Evolutionary conservation across 208 protist species (phyloP), one percentile per base, ranked within the genome.

Genomic region (Trypanosoma melophagium): DNA sequence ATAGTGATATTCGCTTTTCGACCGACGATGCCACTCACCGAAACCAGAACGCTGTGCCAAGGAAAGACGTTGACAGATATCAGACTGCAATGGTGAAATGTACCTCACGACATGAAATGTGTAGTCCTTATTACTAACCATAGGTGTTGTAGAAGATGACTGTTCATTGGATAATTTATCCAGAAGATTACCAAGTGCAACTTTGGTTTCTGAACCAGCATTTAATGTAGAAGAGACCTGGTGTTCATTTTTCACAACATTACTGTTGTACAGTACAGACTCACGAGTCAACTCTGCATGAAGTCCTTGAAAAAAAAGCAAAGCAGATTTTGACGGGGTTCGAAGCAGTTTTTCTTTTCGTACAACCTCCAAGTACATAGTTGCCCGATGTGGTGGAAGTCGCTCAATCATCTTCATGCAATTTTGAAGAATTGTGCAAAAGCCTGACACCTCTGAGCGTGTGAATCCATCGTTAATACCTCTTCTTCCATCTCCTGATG

Each of bases 351-450:
- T 78, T 54, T 82, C 63, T 24, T 77, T 72, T 14, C 25, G 8
- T 8, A 86, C 64, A 14, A 88, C 62, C 31, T 84, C 79, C 0
- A 81, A 16, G 66, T 92, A 94, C 60, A 80, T 64, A n/a, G 65
- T 53, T 12, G 74, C 75, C 8, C 80, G 71, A 5, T 76, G 54
- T 21, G 71, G 28, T 8, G 81, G 85, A 28, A 94, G 81, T 9
- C 63, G 54, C 71, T 92, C 86, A 69, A 94, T 69, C 61, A 88
- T 67, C 8, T 75, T 75, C 25, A 76, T 52, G 45, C 80, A 90
- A 42, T 68, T 70, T 40, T 87, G 83, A 57, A 94, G 66, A 35
- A 77, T 76, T 13, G 78, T 66, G n/a, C 63, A 69, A 51, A 87
- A 87, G 16, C 66, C 54, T 17, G 67, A 66, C 22, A 80, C 76